Percentiles rank a stretch among this genome's conserved stretches.
Conservation (phyloP, 2,329 filamentous ascomycete species). For the Fusarium tuaranense region DNA sequence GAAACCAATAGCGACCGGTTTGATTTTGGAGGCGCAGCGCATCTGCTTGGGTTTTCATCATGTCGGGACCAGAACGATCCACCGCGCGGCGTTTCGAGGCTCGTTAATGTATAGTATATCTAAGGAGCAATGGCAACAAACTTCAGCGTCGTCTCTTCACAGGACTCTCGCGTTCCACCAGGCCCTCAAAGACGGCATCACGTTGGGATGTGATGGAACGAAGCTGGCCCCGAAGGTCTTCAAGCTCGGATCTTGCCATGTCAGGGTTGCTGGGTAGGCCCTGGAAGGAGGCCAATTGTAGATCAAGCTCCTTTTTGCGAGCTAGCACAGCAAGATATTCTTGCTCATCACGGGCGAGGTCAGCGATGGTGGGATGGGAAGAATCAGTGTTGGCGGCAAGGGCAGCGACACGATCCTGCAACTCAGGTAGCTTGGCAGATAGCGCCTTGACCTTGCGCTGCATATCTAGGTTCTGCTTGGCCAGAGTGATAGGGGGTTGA, state of each 20-base stretch:
- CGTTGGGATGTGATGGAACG: slow-evolving; percentile 70
- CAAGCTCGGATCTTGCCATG: slow-evolving; percentile 77
- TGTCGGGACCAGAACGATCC: slow-evolving; percentile 1
- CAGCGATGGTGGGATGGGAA: slow-evolving; percentile 65
- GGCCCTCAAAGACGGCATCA: slow-evolving; percentile 79
- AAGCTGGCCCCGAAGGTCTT: slow-evolving; percentile 73
- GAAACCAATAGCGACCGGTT: slow-evolving; percentile 49
- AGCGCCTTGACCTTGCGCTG: slow-evolving; percentile 77
- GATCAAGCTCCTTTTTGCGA: slow-evolving; percentile 69
- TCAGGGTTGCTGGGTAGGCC: slow-evolving; percentile 78
- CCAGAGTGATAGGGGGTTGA: slow-evolving; percentile 67
- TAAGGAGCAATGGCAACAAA: slow-evolving; percentile 18
- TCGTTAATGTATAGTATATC: slow-evolving; percentile 38
- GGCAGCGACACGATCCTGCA: slow-evolving; percentile 61
- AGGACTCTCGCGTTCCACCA: slow-evolving; percentile 73
- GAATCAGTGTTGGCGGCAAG: slow-evolving; percentile 49
- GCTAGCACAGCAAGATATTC: slow-evolving; percentile 68
- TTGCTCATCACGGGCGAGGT: slow-evolving; percentile 69
- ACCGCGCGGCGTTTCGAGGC: slow-evolving; percentile 5
- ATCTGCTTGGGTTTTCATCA: slow-evolving; percentile 10
- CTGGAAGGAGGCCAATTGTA: slow-evolving; percentile 73
- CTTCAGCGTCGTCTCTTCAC: slow-evolving; percentile 53
- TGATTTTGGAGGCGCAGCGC: slow-evolving; percentile 21
- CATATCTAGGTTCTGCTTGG: slow-evolving; percentile 79
- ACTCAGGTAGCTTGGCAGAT: slow-evolving; percentile 73